Conservation (phyloP, 805 yeast species). For the Ogataea kodamae region DNA sequence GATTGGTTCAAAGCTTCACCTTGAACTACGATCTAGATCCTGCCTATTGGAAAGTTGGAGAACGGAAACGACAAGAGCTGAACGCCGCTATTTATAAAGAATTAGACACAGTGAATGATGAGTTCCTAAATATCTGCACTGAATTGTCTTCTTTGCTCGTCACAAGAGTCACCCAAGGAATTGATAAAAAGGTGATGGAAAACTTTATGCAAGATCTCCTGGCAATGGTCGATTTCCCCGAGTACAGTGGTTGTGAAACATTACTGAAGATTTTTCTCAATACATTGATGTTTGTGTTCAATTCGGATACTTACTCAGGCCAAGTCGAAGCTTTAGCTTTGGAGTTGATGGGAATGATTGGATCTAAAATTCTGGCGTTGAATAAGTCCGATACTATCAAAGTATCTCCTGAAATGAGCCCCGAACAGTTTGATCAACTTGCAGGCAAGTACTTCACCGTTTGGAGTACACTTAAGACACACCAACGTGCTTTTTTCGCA, state of each 20-base stretch:
- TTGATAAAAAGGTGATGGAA: constrained; percentile 45
- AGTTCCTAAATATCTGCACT: constrained; percentile 20
- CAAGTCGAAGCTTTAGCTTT: constrained; percentile 48
- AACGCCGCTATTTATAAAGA: constrained; percentile 10
- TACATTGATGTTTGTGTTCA: constrained; percentile 39
- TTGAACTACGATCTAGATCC: constrained; percentile 20
- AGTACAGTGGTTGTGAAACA: constrained; percentile 58
- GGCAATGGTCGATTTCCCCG: constrained; percentile 47
- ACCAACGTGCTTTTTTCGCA: constrained; percentile 7
- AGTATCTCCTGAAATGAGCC: constrained; percentile 9
- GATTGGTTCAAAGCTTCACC: constrained; percentile 34
- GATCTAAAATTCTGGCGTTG: constrained; percentile 43
- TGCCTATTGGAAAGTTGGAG: constrained; percentile 22
- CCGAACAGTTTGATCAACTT: constrained; percentile 10
- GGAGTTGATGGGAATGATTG: constrained; percentile 62
- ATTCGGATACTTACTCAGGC: constrained; percentile 38
- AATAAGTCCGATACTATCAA: constrained; percentile 14
- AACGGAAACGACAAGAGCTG: constrained; percentile 10
- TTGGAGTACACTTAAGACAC: constrained; percentile 7
- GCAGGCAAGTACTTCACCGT: constrained; percentile 6
- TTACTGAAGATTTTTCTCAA: constrained; percentile 45
- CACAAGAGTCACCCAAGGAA: constrained; percentile 30
- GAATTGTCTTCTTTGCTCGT: constrained; percentile 31
- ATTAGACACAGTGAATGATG: constrained; percentile 10
- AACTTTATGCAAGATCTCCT: constrained; percentile 55